Percentiles rank a stretch among this genome's conserved stretches.
phyloP scores from a whole-genome alignment of 176 grass and related monocot species.

The Microstegium vimineum region DNA sequence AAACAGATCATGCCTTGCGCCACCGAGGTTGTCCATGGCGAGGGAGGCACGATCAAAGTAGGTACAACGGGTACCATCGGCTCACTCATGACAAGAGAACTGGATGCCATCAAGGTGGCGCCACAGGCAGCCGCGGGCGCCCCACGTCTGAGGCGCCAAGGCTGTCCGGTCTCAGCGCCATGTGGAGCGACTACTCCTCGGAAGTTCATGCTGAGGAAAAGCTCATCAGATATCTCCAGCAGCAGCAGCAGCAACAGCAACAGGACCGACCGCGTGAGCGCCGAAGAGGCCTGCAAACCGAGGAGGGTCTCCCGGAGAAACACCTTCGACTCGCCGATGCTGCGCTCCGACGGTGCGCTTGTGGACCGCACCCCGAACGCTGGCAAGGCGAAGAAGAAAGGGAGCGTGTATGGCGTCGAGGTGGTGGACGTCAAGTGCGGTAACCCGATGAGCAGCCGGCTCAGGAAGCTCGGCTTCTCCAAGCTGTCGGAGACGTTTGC shows the following conservation, averaged over 20 bases:
- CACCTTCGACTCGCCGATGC: constrained; percentile 42
- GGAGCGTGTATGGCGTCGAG: constrained; percentile 46
- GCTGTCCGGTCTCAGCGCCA: constrained; percentile 52
- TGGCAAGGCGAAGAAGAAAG: constrained; percentile 63
- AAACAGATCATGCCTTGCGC: constrained; percentile 57
- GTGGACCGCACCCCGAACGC: constrained; percentile 27
- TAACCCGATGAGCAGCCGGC: constrained; percentile 83
- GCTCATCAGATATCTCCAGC: constrained; percentile 22
- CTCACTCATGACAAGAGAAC: constrained; percentile 76
- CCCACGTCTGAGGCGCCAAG: constrained; percentile 47
- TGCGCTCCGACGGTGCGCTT: constrained; percentile 34
- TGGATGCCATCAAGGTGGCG: constrained; percentile 51
- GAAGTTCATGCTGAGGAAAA: constrained; percentile 50
- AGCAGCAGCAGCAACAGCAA: constrained; percentile 24
- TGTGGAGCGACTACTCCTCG: constrained; percentile 61
- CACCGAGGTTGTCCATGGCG: constrained; percentile 33
- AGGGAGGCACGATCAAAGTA: constrained; percentile 45
- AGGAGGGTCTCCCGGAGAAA: constrained; percentile 38
- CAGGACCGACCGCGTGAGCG: constrained; percentile 13
- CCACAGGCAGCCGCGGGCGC: constrained; percentile 29
- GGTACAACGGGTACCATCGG: constrained; percentile 82
- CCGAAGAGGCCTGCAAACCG: constrained; percentile 42
- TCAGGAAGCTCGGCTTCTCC: constrained; percentile 95
- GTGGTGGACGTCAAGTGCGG: constrained; percentile 86
- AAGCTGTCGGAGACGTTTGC: constrained; percentile 93